Evolutionary conservation across 495 filamentous ascomycete genomes (phyloP).

Genomic region (Neurospora sp.): DNA sequence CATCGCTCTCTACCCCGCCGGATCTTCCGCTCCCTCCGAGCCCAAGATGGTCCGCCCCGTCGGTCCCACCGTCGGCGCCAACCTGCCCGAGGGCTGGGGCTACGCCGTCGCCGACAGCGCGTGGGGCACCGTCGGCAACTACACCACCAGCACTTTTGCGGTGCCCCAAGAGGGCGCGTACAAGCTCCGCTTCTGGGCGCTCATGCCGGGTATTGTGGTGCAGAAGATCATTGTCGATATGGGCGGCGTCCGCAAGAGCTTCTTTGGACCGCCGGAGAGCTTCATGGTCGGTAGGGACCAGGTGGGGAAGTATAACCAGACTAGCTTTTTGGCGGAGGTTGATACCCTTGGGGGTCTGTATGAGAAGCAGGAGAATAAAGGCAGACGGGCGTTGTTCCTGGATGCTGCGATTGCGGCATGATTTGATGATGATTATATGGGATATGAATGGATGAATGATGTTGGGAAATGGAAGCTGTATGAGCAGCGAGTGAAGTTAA

Average conservation of each 20-base stretch:
- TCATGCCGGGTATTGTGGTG: conserved; percentile 56
- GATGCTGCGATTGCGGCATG: not conserved
- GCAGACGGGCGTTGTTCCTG: not conserved
- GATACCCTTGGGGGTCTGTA: conserved; percentile 11
- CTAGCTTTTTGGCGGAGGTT: conserved; percentile 27
- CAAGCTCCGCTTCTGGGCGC: conserved; percentile 49
- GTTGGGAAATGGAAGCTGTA: too few relatives aligned
- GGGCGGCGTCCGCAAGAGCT: conserved; percentile 55
- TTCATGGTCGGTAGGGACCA: conserved; percentile 38
- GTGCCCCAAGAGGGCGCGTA: conserved; percentile 40
- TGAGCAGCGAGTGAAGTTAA: not conserved
- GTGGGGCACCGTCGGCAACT: conserved; percentile 43
- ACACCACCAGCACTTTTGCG: conserved; percentile 43
- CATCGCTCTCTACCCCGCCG: conserved; percentile 38
- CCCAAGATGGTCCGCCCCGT: conserved; percentile 41
- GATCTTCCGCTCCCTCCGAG: conserved; percentile 18
- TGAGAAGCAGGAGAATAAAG: not conserved
- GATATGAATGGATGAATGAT: not conserved
- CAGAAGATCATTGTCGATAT: conserved; percentile 60
- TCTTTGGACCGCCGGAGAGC: conserved; percentile 62
- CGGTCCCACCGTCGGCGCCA: conserved; percentile 31
- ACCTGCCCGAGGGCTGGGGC: conserved; percentile 48
- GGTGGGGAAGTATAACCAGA: conserved; percentile 29
- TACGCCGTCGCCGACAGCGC: conserved; percentile 46
- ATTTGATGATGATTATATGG: not conserved